Evolutionary conservation across 2,329 filamentous ascomycete species (phyloP), one percentile per base, ranked within the genome.

Genomic region (Sordariomycetes sp.): DNA sequence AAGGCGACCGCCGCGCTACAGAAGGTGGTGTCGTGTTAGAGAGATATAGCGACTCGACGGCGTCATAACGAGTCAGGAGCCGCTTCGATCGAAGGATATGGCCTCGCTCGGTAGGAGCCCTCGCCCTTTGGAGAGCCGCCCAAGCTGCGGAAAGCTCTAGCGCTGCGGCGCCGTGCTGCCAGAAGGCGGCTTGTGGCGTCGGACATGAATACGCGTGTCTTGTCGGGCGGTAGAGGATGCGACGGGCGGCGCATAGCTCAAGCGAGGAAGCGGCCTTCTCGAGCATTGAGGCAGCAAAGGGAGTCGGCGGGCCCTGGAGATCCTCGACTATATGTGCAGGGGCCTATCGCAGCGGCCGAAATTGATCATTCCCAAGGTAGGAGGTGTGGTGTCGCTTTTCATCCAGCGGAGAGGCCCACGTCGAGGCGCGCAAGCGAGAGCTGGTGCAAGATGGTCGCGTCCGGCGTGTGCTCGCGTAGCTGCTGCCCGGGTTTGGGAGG

Each of bases 251-350:
- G 20, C 40, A 59, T 53, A 35, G 56, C 54, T 54, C 58, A 51
- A 54, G 54, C 54, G 54, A 60, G 16, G 24, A 62, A n/a, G 24
- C 58, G 43, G 53, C 57, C 58, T 58, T 60, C 59, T 62, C 61
- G 50, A 62, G 56, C 61, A 62, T 62, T 52, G 55, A 43, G 55
- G 40, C 32, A 24, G 57, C 22, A 53, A 32, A 20, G 1, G 35
- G 56, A 53, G 34, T 46, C 34, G 10, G 34, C 20, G 51, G 24
- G 56, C 37, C 24, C 20, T 48, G 24, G 18, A 52, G 56, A 7
- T 40, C 18, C 50, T 53, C n/a, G n/a, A 22, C 37, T 40, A 24
- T 28, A 58, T 54, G 25, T 35, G 28, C 16, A 43, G 43, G 12
- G 16, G 50, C 35, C 18, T 50, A 53, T 53, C 48, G 35, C 4